Evolutionary conservation across 2,329 filamentous ascomycete species (phyloP).

Genomic region (Byssothecium circinans): DNA sequence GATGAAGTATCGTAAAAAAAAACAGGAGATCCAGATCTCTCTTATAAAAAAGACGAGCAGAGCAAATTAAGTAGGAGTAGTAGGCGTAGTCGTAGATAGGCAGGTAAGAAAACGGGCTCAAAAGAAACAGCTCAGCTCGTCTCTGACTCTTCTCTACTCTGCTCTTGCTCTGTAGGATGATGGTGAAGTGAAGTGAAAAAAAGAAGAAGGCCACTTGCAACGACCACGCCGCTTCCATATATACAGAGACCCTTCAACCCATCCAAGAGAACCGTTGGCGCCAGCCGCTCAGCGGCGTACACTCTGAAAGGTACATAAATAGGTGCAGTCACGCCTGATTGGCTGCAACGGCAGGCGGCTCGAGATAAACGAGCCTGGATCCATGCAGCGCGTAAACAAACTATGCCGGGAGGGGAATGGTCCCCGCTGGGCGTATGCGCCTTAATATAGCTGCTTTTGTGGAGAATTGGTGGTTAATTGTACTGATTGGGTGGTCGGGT

Average conservation of each 20-base stretch:
- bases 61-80: conserved; percentile 7
- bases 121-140: neutral
- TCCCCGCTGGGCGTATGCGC: neutral
- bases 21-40: conserved; percentile 20
- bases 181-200: neutral
- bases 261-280: neutral
- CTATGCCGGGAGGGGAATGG: neutral
- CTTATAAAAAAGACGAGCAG: too few relatives aligned
- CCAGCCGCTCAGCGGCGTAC: neutral
- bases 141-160: neutral
- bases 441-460: conserved; percentile 5
- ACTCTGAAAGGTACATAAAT: neutral
- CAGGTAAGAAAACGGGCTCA: neutral
- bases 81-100: neutral
- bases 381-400: neutral
- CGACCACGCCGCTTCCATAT: neutral
- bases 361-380: neutral
- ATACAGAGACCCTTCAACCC: neutral
- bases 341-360: neutral
- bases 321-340: neutral
- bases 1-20: conserved; percentile 5
- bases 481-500: neutral
- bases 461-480: neutral
- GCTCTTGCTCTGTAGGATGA: neutral
- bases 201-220: neutral